A percentile compares a stretch with the other conserved stretches of the same genome.
These are phyloP conservation scores for Casaregolazyma suthepensis DNA, from an alignment of 1,139 yeast genomes.

Conservation along the genomic window DNA sequence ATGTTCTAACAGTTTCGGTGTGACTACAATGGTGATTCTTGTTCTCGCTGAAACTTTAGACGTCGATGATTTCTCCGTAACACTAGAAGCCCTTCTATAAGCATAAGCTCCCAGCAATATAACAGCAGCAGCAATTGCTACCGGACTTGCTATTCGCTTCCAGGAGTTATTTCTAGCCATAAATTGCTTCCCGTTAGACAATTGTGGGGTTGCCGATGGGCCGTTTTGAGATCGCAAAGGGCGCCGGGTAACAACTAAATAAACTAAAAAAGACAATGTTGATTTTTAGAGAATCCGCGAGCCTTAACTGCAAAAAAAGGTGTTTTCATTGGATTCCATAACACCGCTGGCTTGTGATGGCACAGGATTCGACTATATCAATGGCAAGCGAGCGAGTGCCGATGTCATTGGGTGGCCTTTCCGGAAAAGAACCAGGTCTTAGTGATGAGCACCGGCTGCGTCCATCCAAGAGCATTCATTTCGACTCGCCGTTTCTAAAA, in stretches of 20 bases:
- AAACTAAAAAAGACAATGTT: neutral
- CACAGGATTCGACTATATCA: neutral
- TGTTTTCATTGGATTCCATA: neutral
- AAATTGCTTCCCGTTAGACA: neutral
- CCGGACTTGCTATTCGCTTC: neutral
- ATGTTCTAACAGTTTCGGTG: constrained; percentile 16
- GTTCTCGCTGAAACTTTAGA: neutral
- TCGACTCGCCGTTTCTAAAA: neutral
- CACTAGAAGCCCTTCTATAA: neutral
- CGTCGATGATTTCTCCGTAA: neutral
- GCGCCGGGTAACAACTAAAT: neutral
- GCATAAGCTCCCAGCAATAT: constrained; percentile 3
- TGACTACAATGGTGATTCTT: constrained; percentile 3
- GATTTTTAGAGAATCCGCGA: neutral
- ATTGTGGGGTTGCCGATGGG: neutral
- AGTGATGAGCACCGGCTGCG: neutral
- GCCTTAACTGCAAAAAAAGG: neutral
- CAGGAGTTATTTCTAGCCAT: neutral
- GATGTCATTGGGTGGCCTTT: neutral
- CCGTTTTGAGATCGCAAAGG: neutral
- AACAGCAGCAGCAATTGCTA: constrained; percentile 2
- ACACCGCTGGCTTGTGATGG: neutral
- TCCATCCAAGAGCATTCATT: neutral
- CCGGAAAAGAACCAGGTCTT: neutral
- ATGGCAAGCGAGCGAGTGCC: neutral